Percentiles rank a stretch among this genome's conserved stretches.
Evolutionary conservation across 1,139 yeast species (phyloP).

Genomic region (Yamadazyma dendronema): DNA sequence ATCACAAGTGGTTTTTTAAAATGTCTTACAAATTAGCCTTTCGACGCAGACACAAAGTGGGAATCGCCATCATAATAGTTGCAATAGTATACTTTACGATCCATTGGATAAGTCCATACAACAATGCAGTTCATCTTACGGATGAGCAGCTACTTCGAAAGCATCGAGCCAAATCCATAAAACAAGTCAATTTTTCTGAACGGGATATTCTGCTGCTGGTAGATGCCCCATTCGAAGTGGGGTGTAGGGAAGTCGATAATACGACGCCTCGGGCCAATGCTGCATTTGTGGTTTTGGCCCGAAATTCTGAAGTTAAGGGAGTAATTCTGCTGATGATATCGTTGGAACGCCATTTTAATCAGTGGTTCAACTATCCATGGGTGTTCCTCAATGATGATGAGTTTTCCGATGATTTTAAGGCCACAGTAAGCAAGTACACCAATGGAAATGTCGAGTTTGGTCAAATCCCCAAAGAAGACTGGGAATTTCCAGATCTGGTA

Average conservation of each 20-base stretch:
- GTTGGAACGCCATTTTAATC: conserved; percentile 82
- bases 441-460: conserved; percentile 69
- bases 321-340: conserved; percentile 68
- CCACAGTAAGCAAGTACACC: conserved; percentile 47
- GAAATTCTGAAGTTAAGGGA: conserved; percentile 71
- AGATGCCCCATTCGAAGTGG: conserved; percentile 49
- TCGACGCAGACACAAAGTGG: not conserved
- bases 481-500: conserved; percentile 52
- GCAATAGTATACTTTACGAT: not conserved
- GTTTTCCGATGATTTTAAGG: conserved; percentile 62
- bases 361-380: conserved; percentile 90
- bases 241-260: conserved; percentile 47
- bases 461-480: conserved; percentile 55
- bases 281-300: conserved; percentile 76
- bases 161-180: conserved; percentile 5
- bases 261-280: conserved; percentile 58
- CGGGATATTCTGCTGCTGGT: conserved; percentile 24
- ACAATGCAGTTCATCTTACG: conserved; percentile 5
- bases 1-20: too few relatives aligned
- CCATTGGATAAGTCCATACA: conserved; percentile 1
- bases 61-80: not conserved
- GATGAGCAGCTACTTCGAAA: conserved; percentile 11
- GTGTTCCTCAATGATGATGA: conserved; percentile 79
- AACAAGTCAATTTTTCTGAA: conserved; percentile 9
- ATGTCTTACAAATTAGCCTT: too few relatives aligned